Evolutionary conservation across 139 green algal species (phyloP).

Genomic region (Tetraselmis chui): DNA sequence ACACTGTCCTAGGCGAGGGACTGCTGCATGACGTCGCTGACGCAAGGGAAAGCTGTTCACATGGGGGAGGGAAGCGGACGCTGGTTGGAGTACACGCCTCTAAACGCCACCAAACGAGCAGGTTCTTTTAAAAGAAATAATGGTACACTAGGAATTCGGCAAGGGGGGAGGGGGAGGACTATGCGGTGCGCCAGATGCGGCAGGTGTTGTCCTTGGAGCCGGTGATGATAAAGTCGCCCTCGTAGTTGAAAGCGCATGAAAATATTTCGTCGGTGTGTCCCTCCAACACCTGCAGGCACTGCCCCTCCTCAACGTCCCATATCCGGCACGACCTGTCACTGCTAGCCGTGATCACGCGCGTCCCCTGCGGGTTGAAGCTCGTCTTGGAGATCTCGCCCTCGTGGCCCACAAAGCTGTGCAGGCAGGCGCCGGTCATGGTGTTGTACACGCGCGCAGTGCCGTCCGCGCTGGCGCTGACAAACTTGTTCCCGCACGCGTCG

Average conservation of each 20-base stretch:
- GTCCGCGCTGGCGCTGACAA: conserved; percentile 56
- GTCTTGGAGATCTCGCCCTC: conserved; percentile 68
- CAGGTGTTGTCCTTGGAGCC: conserved; percentile 71
- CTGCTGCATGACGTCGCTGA: too few relatives aligned
- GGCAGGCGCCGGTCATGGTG: conserved; percentile 40
- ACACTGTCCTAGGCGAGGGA: too few relatives aligned
- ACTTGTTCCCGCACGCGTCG: conserved; percentile 45
- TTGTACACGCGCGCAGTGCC: conserved; percentile 55
- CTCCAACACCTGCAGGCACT: conserved; percentile 52
- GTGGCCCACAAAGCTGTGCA: conserved; percentile 49
- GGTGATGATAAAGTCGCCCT: conserved; percentile 64
- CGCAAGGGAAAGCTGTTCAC: neutral
- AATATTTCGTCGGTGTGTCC: conserved; percentile 77
- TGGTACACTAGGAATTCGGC: neutral
- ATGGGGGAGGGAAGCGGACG: neutral
- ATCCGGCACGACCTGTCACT: conserved; percentile 50
- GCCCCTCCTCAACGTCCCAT: conserved; percentile 36
- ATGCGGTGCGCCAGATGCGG: conserved; percentile 48
- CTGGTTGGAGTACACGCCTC: neutral
- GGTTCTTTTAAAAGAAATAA: neutral
- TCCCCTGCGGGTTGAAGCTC: conserved; percentile 63
- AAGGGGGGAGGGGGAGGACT: neutral
- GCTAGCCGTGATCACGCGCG: conserved; percentile 47
- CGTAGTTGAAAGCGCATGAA: conserved; percentile 68
- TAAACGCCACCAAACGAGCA: too few relatives aligned